Base-by-base conservation (phyloP, 2,329 filamentous ascomycete genomes). In the Shiraia bambusicola region DNA sequence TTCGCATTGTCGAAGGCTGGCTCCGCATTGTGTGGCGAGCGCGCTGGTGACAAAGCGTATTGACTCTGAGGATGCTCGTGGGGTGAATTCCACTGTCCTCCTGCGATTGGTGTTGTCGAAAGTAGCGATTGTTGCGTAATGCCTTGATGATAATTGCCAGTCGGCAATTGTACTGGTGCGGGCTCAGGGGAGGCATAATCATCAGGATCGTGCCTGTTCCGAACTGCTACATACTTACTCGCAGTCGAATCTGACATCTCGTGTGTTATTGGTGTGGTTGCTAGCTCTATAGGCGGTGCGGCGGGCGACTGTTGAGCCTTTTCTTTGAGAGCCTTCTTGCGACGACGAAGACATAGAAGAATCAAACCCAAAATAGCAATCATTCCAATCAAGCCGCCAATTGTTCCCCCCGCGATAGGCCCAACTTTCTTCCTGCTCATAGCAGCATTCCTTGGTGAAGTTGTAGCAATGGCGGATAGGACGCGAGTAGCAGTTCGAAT, bases 401-500 rank as follows among this genome's bases (percentile, higher is more conserved):
- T 57, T 8, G 65, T 63, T 16, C 69, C 69, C 27, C 71, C 71
- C 24, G 63, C 66, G 25, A 73, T 72, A 7, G 67, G 62, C 4
- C 59, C 67, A 3, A 64, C 53, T 25, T 67, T 65, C 2, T 49
- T 58, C 27, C 61, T 63, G 3, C 50, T 52, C 10, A 24, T 9
- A 1, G 26, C 33, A 14, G 34, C 30, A 24, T 40, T 28, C 14
- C 42, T 33, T 13, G 50, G 45, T 10, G 52, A 42, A 5, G 52
- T 37, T 2, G 67, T 65, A 11, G 56, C 19, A 14, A 27, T 42
- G 1, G 54, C 57, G 13, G 54, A 53, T 31, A 76, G 54, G 6
- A 62, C 49, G 14, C 80, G 73, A 3, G 79, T 83, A 0, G 81
- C 72, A 6, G 73, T 71, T 22, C 81, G 72, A 8, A 65, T 59